phyloP scores from a whole-genome alignment of 2,329 filamentous ascomycete species.

The Aspergillus sp. region DNA sequence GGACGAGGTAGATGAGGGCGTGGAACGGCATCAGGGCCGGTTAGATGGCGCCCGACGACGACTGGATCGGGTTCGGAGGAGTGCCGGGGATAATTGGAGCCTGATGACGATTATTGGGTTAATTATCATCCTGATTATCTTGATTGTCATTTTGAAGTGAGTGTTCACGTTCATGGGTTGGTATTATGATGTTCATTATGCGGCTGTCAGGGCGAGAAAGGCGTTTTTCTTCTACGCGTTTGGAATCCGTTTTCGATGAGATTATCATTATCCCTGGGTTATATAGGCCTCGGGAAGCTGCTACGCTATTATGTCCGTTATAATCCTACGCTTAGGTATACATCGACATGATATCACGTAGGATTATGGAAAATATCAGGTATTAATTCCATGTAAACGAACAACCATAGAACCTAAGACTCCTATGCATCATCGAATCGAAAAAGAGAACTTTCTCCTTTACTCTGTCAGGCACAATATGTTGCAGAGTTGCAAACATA shows the following conservation, averaged over 20 bases:
- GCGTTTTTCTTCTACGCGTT: neutral
- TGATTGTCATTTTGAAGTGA: conserved; percentile 76
- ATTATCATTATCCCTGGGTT: neutral
- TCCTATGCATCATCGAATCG: neutral
- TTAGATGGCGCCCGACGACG: conserved; percentile 66
- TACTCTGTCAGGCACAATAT: no score
- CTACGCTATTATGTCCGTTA: neutral
- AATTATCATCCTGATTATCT: conserved; percentile 70
- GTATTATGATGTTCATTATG: neutral
- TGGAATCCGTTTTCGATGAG: neutral
- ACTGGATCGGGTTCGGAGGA: conserved; percentile 62
- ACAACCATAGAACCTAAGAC: no score
- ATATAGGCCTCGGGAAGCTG: neutral
- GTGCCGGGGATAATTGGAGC: conserved; percentile 78
- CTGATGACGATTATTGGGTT: conserved; percentile 72
- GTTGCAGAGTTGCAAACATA: no score
- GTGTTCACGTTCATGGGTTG: conserved; percentile 6
- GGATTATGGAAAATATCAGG: neutral
- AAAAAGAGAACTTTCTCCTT: no score
- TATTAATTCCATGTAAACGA: neutral
- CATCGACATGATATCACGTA: no score
- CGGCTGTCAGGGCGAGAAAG: neutral
- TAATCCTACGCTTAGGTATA: no score
- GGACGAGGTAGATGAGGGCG: conserved; percentile 76
- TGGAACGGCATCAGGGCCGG: conserved; percentile 70